Conservation (phyloP, 768 basidiomycete genomes). For the Phaeotremella skinneri region DNA sequence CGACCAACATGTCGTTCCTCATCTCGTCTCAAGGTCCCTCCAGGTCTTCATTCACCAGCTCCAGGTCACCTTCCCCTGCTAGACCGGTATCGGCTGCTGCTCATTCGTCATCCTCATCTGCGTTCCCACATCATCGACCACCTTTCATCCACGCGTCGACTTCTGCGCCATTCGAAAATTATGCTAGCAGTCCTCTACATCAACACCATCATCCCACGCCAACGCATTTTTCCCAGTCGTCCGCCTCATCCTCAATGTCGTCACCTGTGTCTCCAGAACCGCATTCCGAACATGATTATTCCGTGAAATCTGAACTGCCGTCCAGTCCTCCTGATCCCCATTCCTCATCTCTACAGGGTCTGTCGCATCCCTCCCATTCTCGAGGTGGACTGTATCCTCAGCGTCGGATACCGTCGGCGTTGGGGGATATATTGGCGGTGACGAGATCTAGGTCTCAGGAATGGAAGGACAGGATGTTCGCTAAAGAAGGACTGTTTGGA, state of each 20-base stretch:
- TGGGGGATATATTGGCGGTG: neutral
- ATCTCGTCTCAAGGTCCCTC: neutral
- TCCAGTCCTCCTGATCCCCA: slow-evolving; percentile 1
- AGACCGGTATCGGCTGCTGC: neutral
- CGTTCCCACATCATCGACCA: slow-evolving; percentile 23
- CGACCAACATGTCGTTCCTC: slow-evolving; percentile 1
- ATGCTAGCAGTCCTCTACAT: slow-evolving; percentile 1
- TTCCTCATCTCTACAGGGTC: neutral
- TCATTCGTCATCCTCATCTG: neutral
- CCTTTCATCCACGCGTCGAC: slow-evolving; percentile 28
- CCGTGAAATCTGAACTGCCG: slow-evolving; percentile 6
- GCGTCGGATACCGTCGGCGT: slow-evolving; percentile 4
- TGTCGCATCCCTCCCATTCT: neutral
- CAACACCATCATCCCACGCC: neutral
- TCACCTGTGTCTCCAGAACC: neutral
- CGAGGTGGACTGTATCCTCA: slow-evolving; percentile 5
- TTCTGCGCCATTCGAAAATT: neutral
- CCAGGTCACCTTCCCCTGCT: neutral
- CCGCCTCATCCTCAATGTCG: neutral
- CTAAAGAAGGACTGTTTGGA: slow-evolving; percentile 30
- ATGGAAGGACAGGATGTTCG: slow-evolving; percentile 7
- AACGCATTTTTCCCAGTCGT: neutral
- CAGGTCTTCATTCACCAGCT: neutral
- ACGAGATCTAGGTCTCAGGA: neutral
- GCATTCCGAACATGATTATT: slow-evolving; percentile 9